phyloP scores from a whole-genome alignment of 805 yeast species.

The Metschnikowia koreensis region DNA sequence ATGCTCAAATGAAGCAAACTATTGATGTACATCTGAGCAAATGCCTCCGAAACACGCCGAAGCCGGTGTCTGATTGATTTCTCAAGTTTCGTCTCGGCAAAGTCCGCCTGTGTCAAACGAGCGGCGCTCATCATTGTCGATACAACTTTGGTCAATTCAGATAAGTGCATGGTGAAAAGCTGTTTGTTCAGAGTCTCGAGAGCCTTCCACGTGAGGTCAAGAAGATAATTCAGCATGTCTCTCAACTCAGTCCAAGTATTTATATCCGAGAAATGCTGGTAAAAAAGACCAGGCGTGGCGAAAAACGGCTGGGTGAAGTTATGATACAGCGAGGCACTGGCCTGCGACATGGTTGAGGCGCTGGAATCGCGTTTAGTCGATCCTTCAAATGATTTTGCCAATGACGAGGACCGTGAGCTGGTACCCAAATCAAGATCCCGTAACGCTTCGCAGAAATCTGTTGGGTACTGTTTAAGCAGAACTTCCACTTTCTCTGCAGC shows the following conservation, averaged over 20 bases:
- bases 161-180: slow-evolving; percentile 53
- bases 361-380: slow-evolving; percentile 36
- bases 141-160: slow-evolving; percentile 51
- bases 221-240: slow-evolving; percentile 45
- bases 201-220: slow-evolving; percentile 50
- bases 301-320: slow-evolving; percentile 43
- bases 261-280: slow-evolving; percentile 58
- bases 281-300: slow-evolving; percentile 46
- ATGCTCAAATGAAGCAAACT: slow-evolving; percentile 58
- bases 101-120: slow-evolving; percentile 52
- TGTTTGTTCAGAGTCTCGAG: slow-evolving; percentile 50
- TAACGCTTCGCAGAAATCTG: slow-evolving; percentile 7
- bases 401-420: slow-evolving; percentile 11
- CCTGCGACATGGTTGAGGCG: slow-evolving; percentile 32
- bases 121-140: slow-evolving; percentile 54
- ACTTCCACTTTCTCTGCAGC: slow-evolving; percentile 22
- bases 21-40: slow-evolving; percentile 63
- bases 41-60: slow-evolving; percentile 51
- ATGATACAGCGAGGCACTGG: slow-evolving; percentile 35
- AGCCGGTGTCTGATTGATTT: slow-evolving; percentile 47
- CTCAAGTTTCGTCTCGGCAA: slow-evolving; percentile 46
- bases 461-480: slow-evolving; percentile 10
- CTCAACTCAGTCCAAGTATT: slow-evolving; percentile 57
- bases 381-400: slow-evolving; percentile 26
- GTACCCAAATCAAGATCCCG: not conserved